Percentiles rank a stretch among this genome's conserved stretches.
Evolutionary conservation across 106 monocot genomes (phyloP).

Genomic region (Dendrobium chrysotoxum): DNA sequence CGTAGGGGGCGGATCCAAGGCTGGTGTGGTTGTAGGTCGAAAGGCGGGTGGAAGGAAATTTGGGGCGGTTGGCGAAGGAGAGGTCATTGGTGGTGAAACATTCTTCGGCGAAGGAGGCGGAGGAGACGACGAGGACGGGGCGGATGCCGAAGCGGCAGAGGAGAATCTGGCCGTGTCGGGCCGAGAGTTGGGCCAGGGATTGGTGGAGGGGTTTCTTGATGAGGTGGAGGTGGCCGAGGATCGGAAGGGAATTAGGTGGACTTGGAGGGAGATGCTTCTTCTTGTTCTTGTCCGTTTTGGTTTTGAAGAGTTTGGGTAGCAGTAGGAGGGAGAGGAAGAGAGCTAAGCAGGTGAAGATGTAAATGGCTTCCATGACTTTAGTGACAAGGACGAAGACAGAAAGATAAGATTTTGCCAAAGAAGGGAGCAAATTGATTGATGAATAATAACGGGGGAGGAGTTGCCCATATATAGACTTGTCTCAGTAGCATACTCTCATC

Average conservation of each 20-base stretch:
- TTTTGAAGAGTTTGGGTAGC: not conserved
- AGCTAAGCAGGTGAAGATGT: not conserved
- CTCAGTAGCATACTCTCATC: too few species aligned
- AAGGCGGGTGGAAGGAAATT: not conserved
- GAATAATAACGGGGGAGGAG: too few species aligned
- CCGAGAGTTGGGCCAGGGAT: constrained; percentile 8
- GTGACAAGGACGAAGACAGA: not conserved
- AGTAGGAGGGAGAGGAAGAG: not conserved
- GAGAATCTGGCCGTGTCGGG: not conserved
- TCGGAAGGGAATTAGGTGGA: not conserved
- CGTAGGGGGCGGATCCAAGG: not conserved
- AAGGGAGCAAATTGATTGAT: too few species aligned
- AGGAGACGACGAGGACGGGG: not conserved
- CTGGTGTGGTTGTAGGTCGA: not conserved
- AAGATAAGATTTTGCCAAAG: too few species aligned
- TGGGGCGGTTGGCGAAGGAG: not conserved
- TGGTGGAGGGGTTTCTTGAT: constrained; percentile 15
- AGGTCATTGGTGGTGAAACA: not conserved
- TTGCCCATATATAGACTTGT: too few species aligned
- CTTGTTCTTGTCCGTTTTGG: not conserved
- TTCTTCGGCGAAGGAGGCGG: not conserved
- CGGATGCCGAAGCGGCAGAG: not conserved
- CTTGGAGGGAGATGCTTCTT: not conserved
- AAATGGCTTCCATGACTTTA: not conserved
- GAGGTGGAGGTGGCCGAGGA: not conserved